Evolutionary conservation across 1,139 yeast genomes (phyloP).

Genomic region (Yamadazyma pseudoaaseri): DNA sequence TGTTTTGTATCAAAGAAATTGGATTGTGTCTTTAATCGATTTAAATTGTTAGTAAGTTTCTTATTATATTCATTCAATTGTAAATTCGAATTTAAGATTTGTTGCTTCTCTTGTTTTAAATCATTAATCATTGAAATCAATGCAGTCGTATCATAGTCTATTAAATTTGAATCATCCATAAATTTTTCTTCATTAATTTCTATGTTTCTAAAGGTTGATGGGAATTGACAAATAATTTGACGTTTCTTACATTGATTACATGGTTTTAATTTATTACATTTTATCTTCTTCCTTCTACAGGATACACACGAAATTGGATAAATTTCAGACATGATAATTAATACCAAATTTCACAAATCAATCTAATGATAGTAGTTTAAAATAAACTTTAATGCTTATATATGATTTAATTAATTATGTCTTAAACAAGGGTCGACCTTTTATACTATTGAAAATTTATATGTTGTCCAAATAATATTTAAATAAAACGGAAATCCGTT

Average conservation of each 20-base stretch:
- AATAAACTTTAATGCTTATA: no score
- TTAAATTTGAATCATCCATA: constrained; percentile 4
- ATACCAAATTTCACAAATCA: no score
- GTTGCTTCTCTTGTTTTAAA: constrained; percentile 20
- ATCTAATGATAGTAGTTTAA: no score
- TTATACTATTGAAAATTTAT: no score
- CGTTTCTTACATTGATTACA: constrained; percentile 39
- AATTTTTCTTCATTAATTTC: constrained; percentile 19
- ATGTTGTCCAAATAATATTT: no score
- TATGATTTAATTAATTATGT: no score
- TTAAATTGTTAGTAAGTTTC: constrained; percentile 9
- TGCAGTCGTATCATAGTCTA: constrained; percentile 2
- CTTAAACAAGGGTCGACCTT: no score
- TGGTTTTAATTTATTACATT: constrained; percentile 40
- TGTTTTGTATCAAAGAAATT: constrained; percentile 8
- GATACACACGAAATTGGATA: constrained; percentile 44
- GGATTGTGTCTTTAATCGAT: constrained; percentile 10
- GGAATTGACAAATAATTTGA: constrained; percentile 35
- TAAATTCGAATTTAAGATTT: constrained; percentile 19
- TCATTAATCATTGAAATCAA: constrained; percentile 9
- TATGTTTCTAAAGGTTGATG: constrained; percentile 39
- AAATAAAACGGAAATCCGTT: no score
- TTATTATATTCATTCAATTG: constrained; percentile 17
- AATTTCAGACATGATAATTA: constrained; percentile 32
- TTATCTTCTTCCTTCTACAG: constrained; percentile 41